phyloP scores from a whole-genome alignment of 176 grass and related monocot species.

The Cymbopogon citratus region DNA sequence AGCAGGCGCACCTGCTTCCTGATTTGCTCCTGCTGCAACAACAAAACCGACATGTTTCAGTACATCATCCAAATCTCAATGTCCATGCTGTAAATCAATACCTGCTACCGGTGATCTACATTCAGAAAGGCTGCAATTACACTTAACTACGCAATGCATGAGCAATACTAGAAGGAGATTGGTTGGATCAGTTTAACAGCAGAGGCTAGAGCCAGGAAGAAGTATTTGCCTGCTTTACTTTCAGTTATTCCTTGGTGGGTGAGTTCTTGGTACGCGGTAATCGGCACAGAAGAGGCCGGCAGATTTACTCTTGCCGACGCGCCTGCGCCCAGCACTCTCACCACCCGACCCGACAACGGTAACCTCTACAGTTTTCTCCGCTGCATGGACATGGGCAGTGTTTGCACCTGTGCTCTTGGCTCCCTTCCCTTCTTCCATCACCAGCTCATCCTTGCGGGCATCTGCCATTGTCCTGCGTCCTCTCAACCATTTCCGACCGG shows the following conservation, averaged over 20 bases:
- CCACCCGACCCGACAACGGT: slow-evolving; percentile 30
- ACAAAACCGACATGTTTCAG: background rate
- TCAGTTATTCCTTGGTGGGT: slow-evolving; percentile 79
- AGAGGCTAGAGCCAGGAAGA: slow-evolving; percentile 14
- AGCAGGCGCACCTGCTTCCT: background rate
- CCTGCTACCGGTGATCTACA: background rate
- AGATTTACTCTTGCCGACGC: slow-evolving; percentile 27
- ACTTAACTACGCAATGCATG: background rate
- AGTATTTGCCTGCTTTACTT: slow-evolving; percentile 45
- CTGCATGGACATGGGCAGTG: slow-evolving; percentile 27
- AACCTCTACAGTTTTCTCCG: slow-evolving; percentile 37
- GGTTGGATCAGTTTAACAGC: background rate
- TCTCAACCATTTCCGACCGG: slow-evolving; percentile 30
- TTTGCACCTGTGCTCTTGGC: slow-evolving; percentile 50
- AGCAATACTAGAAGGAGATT: background rate
- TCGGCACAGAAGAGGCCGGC: slow-evolving; percentile 52
- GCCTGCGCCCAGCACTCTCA: background rate
- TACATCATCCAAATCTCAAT: background rate
- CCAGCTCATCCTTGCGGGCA: background rate
- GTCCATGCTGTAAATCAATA: background rate
- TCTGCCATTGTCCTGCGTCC: slow-evolving; percentile 15
- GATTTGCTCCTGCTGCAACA: slow-evolving; percentile 19
- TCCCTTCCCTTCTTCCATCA: slow-evolving; percentile 12
- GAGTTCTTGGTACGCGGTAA: slow-evolving; percentile 55
- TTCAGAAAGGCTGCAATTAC: background rate